Evolutionary conservation across 129 eudicot species (phyloP), one percentile per base, ranked within the genome.

Genomic region (Mikania micrantha): DNA sequence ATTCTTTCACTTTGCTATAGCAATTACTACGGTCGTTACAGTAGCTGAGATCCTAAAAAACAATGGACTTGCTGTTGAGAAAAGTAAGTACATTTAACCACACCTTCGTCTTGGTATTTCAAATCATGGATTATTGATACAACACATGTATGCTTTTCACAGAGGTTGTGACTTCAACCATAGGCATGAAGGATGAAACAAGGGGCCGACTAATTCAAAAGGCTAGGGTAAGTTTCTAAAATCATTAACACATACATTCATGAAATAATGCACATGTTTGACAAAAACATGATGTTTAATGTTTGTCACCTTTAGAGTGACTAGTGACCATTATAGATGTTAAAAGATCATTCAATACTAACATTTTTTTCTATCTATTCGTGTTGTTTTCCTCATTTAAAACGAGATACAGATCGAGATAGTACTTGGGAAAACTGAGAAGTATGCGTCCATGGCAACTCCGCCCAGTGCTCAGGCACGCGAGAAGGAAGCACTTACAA

Each of bases 41-140:
- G 80, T 91, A 69, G 81, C 97, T 21, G 97, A 91, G 79, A 91
- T 91, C 71, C 82, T 91, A 32, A 91, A 91, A 82, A 90, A 90
- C 53, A 88, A 82, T 71, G 97, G 97, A 31, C 75, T 81, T 17
- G 97, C 92, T 21, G 76, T 70, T 16, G 97, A 88, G 82, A 91
- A 88, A 75, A 88, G 97, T 91, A 81, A 78, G 91, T 22, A 8
- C 16, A n/a, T n/a, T n/a, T n/a, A n/a, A 17, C 54, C 54, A 48
- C 25, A 36, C 9, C 9, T 67, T 20, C 15, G 7, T 48, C 12
- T 66, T 39, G 15, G 12, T 66, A 56, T 52, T 48, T 39, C 25
- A 16, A 7, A 24, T 17, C 31, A 62, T 34, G 17, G 13, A 7
- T 2, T 3, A n/a, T 69, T 13, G 10, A 7, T 20, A 50, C n/a